Evolutionary conservation across 1,284 basidiomycete species (phyloP), one percentile per base, ranked within the genome.

Genomic region (Ceratobasidium sp.): DNA sequence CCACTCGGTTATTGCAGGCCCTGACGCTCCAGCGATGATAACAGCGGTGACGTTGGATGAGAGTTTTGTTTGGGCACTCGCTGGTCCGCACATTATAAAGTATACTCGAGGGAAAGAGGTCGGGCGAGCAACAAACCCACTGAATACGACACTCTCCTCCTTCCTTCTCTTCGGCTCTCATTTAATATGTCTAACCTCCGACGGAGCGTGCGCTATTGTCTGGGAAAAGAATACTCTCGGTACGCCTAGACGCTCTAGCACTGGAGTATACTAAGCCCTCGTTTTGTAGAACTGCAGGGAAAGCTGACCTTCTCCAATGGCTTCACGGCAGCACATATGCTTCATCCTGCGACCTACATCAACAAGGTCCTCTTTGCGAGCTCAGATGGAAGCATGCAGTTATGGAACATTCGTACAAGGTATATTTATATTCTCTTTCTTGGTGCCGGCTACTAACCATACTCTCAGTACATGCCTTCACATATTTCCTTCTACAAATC

Each of bases 281-380:
- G 73, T 51, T 46, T 12, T 67, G 3, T 74, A 91, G 89, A 83
- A 61, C 80, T 92, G 12, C 83, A 88, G 64, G 83, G 82, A 2
- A 86, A 85, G 11, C 87, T 97, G 58, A 83, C 88, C 63, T 96
- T 95, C 76, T 88, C 91, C 51, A 78, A 84, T 14, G 88, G 85
- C 5, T 98, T 98, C 79, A 91, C 88, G 0, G 96, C 96, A 9
- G 92, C 88, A 11, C 86, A 85, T 21, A 81, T 98, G 36, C 84
- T 98, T 6, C 97, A 99, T 80, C 97, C 97, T 0, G 91, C 95
- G 0, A 99, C 97, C 3, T 99, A 99, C 81, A 81, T 99, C 69
- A 98, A 99, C 84, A 99, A 99, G 82, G 85, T 99, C 0, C 83
- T 99, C 0, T 86, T 99, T 9, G 90, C 90, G 0, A 93, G 92